Evolutionary conservation across 192 early-diverging fungal species (phyloP).

Genomic region (Podochytrium sp.): DNA sequence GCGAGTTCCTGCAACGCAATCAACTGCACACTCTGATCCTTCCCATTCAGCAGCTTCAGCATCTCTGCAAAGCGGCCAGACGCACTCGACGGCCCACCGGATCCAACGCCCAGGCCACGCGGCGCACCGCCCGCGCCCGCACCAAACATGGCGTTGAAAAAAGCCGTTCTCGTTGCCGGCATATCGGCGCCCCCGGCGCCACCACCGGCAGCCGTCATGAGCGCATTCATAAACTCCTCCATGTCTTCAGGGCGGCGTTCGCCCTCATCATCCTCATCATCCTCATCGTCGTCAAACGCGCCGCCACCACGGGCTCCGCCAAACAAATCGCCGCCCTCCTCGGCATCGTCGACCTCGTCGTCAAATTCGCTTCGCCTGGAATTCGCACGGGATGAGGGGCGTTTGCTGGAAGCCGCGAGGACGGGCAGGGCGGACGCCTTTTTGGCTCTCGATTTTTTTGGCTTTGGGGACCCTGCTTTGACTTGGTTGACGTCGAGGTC

Average conservation of each 20-base stretch:
- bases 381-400: no score
- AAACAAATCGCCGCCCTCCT: not conserved
- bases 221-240: slow-evolving; percentile 31
- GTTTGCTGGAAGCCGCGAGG: not conserved
- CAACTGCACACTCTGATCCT: slow-evolving; percentile 70
- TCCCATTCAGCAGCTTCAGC: slow-evolving; percentile 58
- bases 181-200: not conserved
- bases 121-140: not conserved
- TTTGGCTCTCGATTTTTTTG: not conserved
- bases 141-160: slow-evolving; percentile 29
- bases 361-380: not conserved
- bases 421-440: not conserved
- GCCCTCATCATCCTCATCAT: slow-evolving; percentile 42
- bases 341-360: not conserved
- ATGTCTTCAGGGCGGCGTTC: slow-evolving; percentile 26
- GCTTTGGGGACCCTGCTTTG: not conserved
- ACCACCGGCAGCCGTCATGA: slow-evolving; percentile 31
- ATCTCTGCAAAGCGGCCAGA: slow-evolving; percentile 60
- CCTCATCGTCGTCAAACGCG: slow-evolving; percentile 29
- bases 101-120: slow-evolving; percentile 40
- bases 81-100: slow-evolving; percentile 32
- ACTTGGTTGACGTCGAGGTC: not conserved
- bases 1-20: slow-evolving; percentile 86
- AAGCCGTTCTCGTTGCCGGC: slow-evolving; percentile 30
- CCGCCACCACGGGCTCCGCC: not conserved